Evolutionary conservation across 352 stramenopile species (phyloP), one percentile per base, ranked within the genome.

Genomic region (Aphanomyces astaci): DNA sequence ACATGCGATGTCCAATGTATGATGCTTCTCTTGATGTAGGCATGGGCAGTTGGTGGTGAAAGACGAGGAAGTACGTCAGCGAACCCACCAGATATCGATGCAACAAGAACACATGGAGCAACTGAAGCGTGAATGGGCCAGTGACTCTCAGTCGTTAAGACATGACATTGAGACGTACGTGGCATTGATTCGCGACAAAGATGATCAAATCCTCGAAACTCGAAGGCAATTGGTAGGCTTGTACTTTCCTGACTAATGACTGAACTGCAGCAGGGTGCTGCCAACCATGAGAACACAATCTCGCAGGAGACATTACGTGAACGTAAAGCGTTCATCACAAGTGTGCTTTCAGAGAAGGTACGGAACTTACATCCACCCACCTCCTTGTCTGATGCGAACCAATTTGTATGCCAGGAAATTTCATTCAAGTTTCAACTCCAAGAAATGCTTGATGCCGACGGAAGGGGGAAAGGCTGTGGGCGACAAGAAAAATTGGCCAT

Each of bases 11-110:
- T 22, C 22, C 17, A 9, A 4, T 31, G 57, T 51, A 24, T 65
- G 57, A 2, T 19, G 17, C 17, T 49, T 45, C n/a, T n/a, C n/a
- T n/a, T n/a, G n/a, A 27, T 65, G 60, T 66, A 66, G 60, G 56
- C 56, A 45, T 25, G 48, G 17, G 15, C 22, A 24, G 7, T 28
- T 66, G 11, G 60, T 31, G 27, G 22, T 17, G 15, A 66, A 66
- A 27, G 36, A 57, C 13, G 48, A n/a, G 1, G 60, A 66, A 32
- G 28, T 40, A 32, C 24, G 15, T 11, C 22, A 31, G 25, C 30
- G 31, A 13, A 60, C 22, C 2, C 52, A 39, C 19, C 9, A 55
- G 19, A 55, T 22, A 13, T 13, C 48, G 48, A 55, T 10, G 28
- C 48, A 55, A 24, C 10, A 28, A 28, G 48, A 55, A 24, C 48